Base-by-base conservation (phyloP, 2,329 filamentous ascomycete species). In the Penicillium sp. region DNA sequence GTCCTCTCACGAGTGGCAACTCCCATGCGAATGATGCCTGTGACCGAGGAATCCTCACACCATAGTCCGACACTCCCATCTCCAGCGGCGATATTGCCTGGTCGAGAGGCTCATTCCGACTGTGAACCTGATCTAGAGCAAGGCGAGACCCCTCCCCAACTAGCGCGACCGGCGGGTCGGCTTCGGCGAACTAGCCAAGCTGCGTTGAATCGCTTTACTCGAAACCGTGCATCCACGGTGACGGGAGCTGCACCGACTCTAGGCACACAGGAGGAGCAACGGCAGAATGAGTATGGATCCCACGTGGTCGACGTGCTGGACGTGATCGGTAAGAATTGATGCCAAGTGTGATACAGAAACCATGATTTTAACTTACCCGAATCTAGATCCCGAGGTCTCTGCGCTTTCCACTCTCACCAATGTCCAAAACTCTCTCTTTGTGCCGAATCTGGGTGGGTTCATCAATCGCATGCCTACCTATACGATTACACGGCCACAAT, bases 381-480 rank as follows among this genome's bases (percentile, higher is more conserved):
- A 29, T 6, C 15, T 62, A 92, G 91, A 95, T 67, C 90, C 91
- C 42, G 90, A 95, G 76, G 87, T 96, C 4, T 86, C 90, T 37
- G 91, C 91, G 0, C 78, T 96, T 4, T 91, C 90, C 0, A 93
- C 90, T 15, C 82, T 95, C 10, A 95, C 90, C 43, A 96, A 96
- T 68, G 87, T 96, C 21, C 91, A 95, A 69, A 96, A 96, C 71
- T 94, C 91, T 0, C 84, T 96, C 10, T 95, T 95, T 74, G 79
- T 95, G 2, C 91, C 91, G 0, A 88, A 92, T 63, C 80, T 95
- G n/a, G 91, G 91, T 41, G 79, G 81, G 58, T 86, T 86, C 66
- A 66, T 95, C 50, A 94, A 95, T 68, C 84, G 91, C 49, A 82
- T 87, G 59, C 90, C 91, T 1, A 92, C 90, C 0, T 96, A 94